These are phyloP conservation scores for Volvariella volvacea DNA, from an alignment of 1,284 basidiomycete genomes.

Conservation along the genomic window DNA sequence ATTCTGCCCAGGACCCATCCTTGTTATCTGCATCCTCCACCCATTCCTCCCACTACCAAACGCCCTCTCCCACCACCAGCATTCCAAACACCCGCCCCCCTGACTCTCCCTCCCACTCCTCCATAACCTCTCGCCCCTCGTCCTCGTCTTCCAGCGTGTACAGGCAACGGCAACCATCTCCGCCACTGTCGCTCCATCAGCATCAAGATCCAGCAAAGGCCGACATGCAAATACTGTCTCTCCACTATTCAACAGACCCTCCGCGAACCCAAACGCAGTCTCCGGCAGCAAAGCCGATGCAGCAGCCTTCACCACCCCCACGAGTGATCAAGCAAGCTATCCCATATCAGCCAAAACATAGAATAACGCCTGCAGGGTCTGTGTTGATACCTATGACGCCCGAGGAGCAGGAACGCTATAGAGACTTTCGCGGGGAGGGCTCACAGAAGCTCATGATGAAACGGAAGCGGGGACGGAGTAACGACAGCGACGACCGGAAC, in stretches of 20 bases:
- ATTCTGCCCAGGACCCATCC: conserved; percentile 7
- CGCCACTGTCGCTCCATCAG: conserved; percentile 1
- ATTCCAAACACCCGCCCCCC: conserved; percentile 19
- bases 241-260: too few species aligned
- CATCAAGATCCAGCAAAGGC: too few species aligned
- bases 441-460: conserved; percentile 45
- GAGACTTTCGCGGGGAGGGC: conserved; percentile 51
- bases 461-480: conserved; percentile 46
- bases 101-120: conserved; percentile 2
- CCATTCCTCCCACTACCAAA: conserved; percentile 18
- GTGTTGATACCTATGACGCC: conserved; percentile 60
- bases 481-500: conserved; percentile 27
- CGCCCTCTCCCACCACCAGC: conserved; percentile 18
- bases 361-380: conserved; percentile 53
- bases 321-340: conserved; percentile 19
- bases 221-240: too few species aligned
- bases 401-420: conserved; percentile 56
- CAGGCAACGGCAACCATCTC: conserved; percentile 12
- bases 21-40: conserved; percentile 20
- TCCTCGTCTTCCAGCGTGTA: conserved; percentile 25
- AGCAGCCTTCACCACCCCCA: conserved; percentile 9
- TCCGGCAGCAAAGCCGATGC: conserved; percentile 19
- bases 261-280: not conserved
- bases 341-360: conserved; percentile 59
- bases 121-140: conserved; percentile 19